Percentiles rank a stretch among this genome's conserved stretches.
These are phyloP conservation scores for Dacryopinax spathularia DNA, from an alignment of 768 basidiomycete species.

Conservation along the genomic window DNA sequence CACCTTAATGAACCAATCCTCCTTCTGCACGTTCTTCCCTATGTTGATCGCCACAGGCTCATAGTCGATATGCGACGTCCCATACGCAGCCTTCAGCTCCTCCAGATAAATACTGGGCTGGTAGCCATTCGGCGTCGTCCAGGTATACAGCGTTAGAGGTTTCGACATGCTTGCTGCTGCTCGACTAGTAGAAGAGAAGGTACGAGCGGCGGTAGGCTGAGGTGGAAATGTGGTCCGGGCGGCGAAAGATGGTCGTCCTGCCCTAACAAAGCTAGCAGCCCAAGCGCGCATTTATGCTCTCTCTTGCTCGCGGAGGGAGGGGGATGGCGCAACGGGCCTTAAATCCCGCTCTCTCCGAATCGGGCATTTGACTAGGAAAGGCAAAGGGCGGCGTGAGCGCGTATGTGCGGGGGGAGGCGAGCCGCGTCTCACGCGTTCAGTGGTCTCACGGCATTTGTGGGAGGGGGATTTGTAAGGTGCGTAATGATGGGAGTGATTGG, in stretches of 20 bases:
- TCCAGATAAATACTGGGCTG: slow-evolving; percentile 5
- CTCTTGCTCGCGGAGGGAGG: neutral
- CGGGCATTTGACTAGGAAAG: neutral
- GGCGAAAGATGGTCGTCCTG: neutral
- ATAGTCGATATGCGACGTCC: slow-evolving; percentile 8
- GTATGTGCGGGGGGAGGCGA: too few species aligned
- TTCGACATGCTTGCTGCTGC: neutral
- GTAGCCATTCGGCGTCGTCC: neutral
- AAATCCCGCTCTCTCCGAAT: neutral
- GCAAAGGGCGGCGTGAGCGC: too few species aligned
- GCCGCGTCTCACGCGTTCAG: too few species aligned
- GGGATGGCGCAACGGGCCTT: neutral
- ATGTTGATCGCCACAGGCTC: slow-evolving; percentile 6
- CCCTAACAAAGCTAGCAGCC: neutral
- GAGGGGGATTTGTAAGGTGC: too few species aligned
- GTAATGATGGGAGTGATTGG: too few species aligned
- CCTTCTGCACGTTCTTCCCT: slow-evolving; percentile 12
- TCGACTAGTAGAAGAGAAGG: neutral
- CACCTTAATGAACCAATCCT: slow-evolving; percentile 14
- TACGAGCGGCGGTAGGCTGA: neutral
- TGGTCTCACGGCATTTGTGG: too few species aligned
- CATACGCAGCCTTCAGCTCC: slow-evolving; percentile 16
- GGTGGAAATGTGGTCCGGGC: neutral
- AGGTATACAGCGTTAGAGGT: neutral
- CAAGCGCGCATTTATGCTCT: neutral